These are phyloP conservation scores for Boletus pseudopeckii DNA, from an alignment of 768 basidiomycete genomes.

Conservation along the genomic window DNA sequence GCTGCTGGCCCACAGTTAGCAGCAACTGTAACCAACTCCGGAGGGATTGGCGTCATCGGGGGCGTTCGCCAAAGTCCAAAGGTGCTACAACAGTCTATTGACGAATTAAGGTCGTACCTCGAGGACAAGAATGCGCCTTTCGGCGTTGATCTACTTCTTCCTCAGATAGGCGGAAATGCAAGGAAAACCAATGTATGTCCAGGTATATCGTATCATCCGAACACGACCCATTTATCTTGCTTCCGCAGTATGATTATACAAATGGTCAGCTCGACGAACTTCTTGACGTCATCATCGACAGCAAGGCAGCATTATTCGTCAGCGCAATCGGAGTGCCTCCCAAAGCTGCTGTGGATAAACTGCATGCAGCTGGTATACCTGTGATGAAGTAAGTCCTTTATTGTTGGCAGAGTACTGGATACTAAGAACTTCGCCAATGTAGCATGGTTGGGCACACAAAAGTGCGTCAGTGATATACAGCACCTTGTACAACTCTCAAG, in stretches of 20 bases:
- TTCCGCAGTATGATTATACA: conserved; percentile 64
- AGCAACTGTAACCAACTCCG: conserved; percentile 89
- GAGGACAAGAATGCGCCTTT: conserved; percentile 75
- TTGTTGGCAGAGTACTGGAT: neutral
- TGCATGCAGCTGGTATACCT: conserved; percentile 73
- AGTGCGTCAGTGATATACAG: conserved; percentile 33
- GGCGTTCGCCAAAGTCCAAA: conserved; percentile 73
- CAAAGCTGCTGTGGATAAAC: conserved; percentile 73
- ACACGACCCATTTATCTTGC: neutral
- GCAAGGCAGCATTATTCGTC: conserved; percentile 74
- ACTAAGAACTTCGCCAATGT: conserved; percentile 2
- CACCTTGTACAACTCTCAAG: neutral
- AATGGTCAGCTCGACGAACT: conserved; percentile 73
- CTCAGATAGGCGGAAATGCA: conserved; percentile 78
- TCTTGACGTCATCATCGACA: conserved; percentile 73
- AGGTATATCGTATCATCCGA: neutral
- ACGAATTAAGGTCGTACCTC: conserved; percentile 70
- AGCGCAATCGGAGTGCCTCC: conserved; percentile 85
- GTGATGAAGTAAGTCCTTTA: conserved; percentile 73
- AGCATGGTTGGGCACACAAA: conserved; percentile 88
- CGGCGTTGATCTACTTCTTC: conserved; percentile 80
- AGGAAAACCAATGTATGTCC: conserved; percentile 70
- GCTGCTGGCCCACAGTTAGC: conserved; percentile 83
- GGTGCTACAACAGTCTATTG: conserved; percentile 61
- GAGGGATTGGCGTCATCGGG: conserved; percentile 86